Base-by-base conservation (phyloP, 1,284 basidiomycete genomes). In the Mrakiaceae sp. region DNA sequence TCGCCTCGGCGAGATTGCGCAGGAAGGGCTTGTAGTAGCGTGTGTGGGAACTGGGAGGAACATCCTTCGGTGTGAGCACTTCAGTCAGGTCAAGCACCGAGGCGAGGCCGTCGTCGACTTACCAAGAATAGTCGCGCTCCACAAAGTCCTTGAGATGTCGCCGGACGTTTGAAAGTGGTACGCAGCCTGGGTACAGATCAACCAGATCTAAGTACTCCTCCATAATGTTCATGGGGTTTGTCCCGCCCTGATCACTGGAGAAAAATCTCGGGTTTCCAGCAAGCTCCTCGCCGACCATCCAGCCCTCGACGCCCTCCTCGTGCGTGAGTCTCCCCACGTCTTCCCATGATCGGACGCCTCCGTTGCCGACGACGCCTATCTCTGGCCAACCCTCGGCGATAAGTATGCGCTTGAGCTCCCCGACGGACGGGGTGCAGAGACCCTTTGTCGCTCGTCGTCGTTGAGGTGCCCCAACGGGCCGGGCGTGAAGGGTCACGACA, bases 241-340 rank as follows among this genome's bases (percentile, higher is more conserved):
- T 2, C 11, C 39, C 5, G 14, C 3, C 11, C 6, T 44, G 16
- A 14, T 12, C 14, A 27, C 3, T 27, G 14, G 16, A 42, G 9
- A 40, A 47, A 11, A 49, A 14, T 86, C 81, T 83, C 46, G 87
- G 86, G 73, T 87, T 86, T 42, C 80, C 82, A 6, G 88, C 75
- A 48, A 89, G 73, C 16, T 81, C 80, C 72, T 89, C 87, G 7
- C 85, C 87, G 3, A 88, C 84, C 87, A 89, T 89, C 66, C 85
- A 73, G 7, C 87, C 87, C 70, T 86, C 82, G 53, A 86, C 85
- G n/a, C 80, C 77, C 2, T 87, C 87, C 55, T 75, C 74, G 7
- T 72, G 70, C 59, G 80, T 71, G 70, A 88, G 88, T 44, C 71
- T 69, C 66, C 73, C 72, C 9, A 88, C 72, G 71, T 89, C 84